These are phyloP conservation scores for Paramecium pentaurelia DNA, from an alignment of 73 alveolate genomes.

Conservation along the genomic window DNA sequence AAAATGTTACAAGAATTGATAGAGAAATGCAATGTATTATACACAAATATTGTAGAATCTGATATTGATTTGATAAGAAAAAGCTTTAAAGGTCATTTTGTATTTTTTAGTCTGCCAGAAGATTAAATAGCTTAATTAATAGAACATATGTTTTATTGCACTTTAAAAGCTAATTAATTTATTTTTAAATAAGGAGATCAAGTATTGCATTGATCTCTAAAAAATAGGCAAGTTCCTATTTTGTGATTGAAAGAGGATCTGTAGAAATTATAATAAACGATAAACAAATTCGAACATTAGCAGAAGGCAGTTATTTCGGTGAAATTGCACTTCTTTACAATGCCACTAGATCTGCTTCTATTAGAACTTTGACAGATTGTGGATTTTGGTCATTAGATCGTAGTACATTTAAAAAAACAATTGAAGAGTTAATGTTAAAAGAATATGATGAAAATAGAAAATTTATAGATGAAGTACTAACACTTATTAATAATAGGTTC, in stretches of 20 bases:
- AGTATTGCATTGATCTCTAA: neutral
- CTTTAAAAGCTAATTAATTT: conserved; percentile 18
- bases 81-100: conserved; percentile 47
- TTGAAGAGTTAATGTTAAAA: conserved; percentile 78
- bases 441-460: conserved; percentile 60
- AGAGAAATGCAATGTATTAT: conserved; percentile 27
- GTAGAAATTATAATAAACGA: conserved; percentile 70
- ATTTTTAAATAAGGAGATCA: conserved; percentile 60
- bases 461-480: conserved; percentile 27
- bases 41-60: neutral
- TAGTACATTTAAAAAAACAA: conserved; percentile 81
- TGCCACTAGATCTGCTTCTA: conserved; percentile 96
- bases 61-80: conserved; percentile 34
- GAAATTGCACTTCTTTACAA: conserved; percentile 96
- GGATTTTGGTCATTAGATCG: conserved; percentile 88
- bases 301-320: conserved; percentile 94
- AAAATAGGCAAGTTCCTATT: conserved; percentile 51
- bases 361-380: conserved; percentile 84
- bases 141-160: conserved; percentile 54
- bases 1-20: conserved; percentile 47
- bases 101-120: conserved; percentile 49
- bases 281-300: conserved; percentile 57
- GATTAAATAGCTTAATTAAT: conserved; percentile 8
- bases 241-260: conserved; percentile 56
- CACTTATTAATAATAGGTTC: neutral